Evolutionary conservation across 345 rosid species (phyloP).

Genomic region (Populus nigra): DNA sequence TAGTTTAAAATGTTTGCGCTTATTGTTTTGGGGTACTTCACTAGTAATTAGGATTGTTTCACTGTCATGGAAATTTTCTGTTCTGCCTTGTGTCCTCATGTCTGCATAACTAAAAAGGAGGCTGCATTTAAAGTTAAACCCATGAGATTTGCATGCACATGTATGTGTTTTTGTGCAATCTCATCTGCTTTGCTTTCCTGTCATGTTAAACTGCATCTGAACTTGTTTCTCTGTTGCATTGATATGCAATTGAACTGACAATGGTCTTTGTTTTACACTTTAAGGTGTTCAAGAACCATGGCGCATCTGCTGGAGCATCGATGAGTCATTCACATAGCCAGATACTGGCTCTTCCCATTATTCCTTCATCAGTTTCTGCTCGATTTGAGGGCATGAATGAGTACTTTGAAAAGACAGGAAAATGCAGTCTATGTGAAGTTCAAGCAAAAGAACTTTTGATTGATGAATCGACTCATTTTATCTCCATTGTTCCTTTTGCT

Average conservation of each 20-base stretch:
- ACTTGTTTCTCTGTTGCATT: not conserved
- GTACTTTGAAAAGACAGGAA: slow-evolving; percentile 56
- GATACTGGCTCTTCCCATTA: slow-evolving; percentile 69
- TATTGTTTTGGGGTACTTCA: not conserved
- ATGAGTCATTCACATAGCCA: slow-evolving; percentile 92
- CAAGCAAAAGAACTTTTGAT: slow-evolving; percentile 49
- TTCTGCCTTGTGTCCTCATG: not conserved
- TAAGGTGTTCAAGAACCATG: slow-evolving; percentile 91
- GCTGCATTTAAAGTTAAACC: not conserved
- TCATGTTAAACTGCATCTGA: not conserved
- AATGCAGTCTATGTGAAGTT: slow-evolving; percentile 65
- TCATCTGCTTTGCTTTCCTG: not conserved
- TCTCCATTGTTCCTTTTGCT: slow-evolving; percentile 66
- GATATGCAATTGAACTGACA: slow-evolving; percentile 1
- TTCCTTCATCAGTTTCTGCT: slow-evolving; percentile 62
- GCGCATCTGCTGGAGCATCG: slow-evolving; percentile 94
- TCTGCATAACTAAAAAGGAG: not conserved
- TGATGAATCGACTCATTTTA: slow-evolving; percentile 54
- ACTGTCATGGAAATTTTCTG: not conserved
- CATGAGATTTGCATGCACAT: not conserved
- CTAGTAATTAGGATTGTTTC: not conserved
- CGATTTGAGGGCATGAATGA: slow-evolving; percentile 58
- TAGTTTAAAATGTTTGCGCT: not conserved
- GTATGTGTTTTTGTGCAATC: not conserved
- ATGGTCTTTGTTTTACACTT: slow-evolving; percentile 9